Conservation (phyloP, 768 basidiomycete genomes). For the Collybia sp. region DNA sequence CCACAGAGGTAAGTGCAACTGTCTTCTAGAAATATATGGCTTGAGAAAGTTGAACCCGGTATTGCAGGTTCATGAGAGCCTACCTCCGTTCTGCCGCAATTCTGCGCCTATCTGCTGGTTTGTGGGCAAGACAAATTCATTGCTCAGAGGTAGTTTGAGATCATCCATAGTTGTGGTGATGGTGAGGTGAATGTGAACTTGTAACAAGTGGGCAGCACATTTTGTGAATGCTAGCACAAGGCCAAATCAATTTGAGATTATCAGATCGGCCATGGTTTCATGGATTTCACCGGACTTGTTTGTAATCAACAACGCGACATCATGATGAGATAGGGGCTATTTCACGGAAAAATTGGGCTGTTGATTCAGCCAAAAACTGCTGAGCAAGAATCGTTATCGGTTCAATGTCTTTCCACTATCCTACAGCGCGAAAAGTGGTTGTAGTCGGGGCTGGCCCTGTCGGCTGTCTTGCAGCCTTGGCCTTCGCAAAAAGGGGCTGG, state of each 20-base stretch:
- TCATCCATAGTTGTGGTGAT: too few relatives aligned
- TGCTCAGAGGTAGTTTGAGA: conserved; percentile 27
- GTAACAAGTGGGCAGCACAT: too few relatives aligned
- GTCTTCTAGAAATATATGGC: conserved; percentile 30
- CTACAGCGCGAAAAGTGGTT: conserved; percentile 40
- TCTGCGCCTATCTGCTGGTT: conserved; percentile 45
- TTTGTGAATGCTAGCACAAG: too few relatives aligned
- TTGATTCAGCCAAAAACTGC: neutral
- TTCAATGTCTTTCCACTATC: conserved; percentile 8
- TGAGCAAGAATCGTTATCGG: conserved; percentile 3
- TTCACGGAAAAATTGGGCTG: neutral
- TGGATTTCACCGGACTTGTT: too few relatives aligned
- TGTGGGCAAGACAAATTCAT: conserved; percentile 54
- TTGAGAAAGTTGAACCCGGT: conserved; percentile 1
- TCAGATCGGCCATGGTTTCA: too few relatives aligned
- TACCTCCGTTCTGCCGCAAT: conserved; percentile 33
- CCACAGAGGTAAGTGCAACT: conserved; percentile 87
- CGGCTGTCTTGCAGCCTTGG: conserved; percentile 85
- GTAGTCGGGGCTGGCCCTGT: conserved; percentile 91
- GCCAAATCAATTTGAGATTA: too few relatives aligned
- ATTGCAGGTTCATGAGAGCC: conserved; percentile 5
- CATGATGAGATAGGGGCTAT: conserved; percentile 7
- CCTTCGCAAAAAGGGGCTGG: conserved; percentile 87
- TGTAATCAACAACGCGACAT: too few relatives aligned
- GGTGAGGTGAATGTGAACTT: too few relatives aligned